phyloP scores from a whole-genome alignment of 192 early-diverging fungal species.

The Rhizophagus prolifer region DNA sequence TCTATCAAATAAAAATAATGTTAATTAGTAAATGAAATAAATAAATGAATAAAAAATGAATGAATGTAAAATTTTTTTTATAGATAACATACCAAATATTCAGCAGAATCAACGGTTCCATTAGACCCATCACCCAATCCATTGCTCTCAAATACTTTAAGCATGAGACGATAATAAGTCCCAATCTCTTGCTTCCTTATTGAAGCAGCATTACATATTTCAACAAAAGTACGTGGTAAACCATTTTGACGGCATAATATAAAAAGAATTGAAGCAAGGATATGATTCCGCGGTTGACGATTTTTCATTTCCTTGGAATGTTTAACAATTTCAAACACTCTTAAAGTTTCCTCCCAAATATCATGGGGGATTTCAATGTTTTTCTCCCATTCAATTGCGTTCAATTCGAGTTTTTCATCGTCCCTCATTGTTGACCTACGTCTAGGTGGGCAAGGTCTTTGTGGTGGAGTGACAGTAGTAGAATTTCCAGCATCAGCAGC shows the following conservation, averaged over 20 bases:
- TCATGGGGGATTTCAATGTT: slow-evolving; percentile 27
- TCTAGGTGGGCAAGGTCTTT: slow-evolving; percentile 18
- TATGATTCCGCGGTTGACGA: slow-evolving; percentile 63
- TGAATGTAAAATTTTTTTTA: background rate
- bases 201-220: slow-evolving; percentile 61
- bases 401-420: slow-evolving; percentile 27
- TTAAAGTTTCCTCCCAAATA: slow-evolving; percentile 42
- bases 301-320: slow-evolving; percentile 62
- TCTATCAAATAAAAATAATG: slow-evolving; percentile 31
- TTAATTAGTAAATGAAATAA: slow-evolving; percentile 8
- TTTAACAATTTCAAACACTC: slow-evolving; percentile 58
- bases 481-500: background rate
- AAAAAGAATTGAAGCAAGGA: slow-evolving; percentile 60
- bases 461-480: background rate
- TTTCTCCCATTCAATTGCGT: slow-evolving; percentile 29
- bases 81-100: slow-evolving; percentile 44
- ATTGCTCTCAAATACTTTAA: slow-evolving; percentile 51
- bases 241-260: slow-evolving; percentile 59
- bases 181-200: slow-evolving; percentile 63
- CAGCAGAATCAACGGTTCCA: slow-evolving; percentile 39
- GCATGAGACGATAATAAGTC: slow-evolving; percentile 64
- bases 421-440: slow-evolving; percentile 27
- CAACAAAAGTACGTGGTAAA: slow-evolving; percentile 61
- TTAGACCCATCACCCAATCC: slow-evolving; percentile 16
- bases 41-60: background rate